phyloP scores from a whole-genome alignment of 2,329 filamentous ascomycete genomes.

The Penicillium capsulatum region DNA sequence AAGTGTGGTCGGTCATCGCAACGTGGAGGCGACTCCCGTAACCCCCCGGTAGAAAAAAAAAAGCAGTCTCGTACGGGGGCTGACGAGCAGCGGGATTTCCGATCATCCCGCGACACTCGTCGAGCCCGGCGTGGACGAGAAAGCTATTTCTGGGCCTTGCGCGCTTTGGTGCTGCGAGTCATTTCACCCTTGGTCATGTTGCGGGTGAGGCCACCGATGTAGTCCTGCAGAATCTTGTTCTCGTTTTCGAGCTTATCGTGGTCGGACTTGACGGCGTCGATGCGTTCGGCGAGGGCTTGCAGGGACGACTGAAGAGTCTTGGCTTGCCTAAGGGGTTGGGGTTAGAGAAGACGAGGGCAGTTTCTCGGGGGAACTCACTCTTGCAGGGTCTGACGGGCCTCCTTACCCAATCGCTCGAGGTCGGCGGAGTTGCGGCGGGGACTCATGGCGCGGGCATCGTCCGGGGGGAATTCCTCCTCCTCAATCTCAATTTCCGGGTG shows the following conservation, averaged over 20 bases:
- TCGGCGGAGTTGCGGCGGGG: constrained; percentile 86
- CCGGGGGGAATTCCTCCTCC: constrained; percentile 73
- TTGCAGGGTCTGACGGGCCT: constrained; percentile 64
- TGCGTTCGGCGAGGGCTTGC: constrained; percentile 82
- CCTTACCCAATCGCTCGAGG: constrained; percentile 78
- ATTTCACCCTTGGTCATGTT: constrained; percentile 57
- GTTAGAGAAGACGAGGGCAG: background rate
- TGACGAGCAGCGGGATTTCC: constrained; percentile 5
- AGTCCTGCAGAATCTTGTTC: constrained; percentile 96
- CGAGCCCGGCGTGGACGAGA: background rate
- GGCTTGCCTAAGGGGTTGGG: constrained; percentile 62
- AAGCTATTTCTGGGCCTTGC: constrained; percentile 41
- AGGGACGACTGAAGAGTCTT: constrained; percentile 84
- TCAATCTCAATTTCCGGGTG: constrained; percentile 67
- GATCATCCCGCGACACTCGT: constrained; percentile 12
- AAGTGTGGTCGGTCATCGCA: too few species aligned
- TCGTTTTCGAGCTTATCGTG: constrained; percentile 96
- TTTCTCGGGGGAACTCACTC: constrained; percentile 48
- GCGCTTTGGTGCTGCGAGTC: constrained; percentile 50
- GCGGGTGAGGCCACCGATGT: constrained; percentile 93
- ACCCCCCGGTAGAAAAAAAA: too few species aligned
- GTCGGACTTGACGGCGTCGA: constrained; percentile 89
- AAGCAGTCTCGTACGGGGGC: too few species aligned
- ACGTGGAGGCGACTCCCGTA: too few species aligned
- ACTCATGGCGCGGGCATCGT: constrained; percentile 92